A percentile compares a stretch with the other conserved stretches of the same genome.
Evolutionary conservation across 495 filamentous ascomycete genomes (phyloP).

Genomic region (Penicillium psychrofluorescens): DNA sequence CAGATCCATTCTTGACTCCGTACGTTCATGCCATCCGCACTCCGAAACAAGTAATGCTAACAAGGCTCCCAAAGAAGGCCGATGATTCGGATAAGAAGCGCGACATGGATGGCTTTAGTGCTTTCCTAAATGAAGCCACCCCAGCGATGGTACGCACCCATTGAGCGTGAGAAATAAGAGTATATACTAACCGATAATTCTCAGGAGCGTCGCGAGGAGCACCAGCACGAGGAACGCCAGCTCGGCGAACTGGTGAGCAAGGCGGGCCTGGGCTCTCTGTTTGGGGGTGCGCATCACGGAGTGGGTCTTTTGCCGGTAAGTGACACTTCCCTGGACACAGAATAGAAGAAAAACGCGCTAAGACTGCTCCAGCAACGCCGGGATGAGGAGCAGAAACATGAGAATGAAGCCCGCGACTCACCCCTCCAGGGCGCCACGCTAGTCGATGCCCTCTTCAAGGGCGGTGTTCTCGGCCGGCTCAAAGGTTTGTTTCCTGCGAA

Average conservation of each 20-base stretch:
- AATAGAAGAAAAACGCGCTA: background rate
- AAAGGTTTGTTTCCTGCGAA: constrained; percentile 7
- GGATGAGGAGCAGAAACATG: constrained; percentile 3
- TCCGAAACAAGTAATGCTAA: too few relatives aligned
- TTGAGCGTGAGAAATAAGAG: background rate
- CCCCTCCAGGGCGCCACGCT: constrained; percentile 19
- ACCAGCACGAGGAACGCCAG: constrained; percentile 1
- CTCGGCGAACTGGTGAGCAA: constrained; percentile 7
- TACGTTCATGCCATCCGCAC: too few relatives aligned
- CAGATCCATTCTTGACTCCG: too few relatives aligned
- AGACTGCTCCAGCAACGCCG: constrained; percentile 12
- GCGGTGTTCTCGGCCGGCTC: constrained; percentile 13
- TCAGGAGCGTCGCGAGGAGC: background rate
- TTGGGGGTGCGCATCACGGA: constrained; percentile 15
- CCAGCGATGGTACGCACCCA: too few relatives aligned
- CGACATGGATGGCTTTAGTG: too few relatives aligned
- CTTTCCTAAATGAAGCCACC: too few relatives aligned
- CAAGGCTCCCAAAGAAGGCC: too few relatives aligned
- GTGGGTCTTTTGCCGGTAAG: constrained; percentile 16
- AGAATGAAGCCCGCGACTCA: constrained; percentile 4
- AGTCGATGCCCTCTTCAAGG: constrained; percentile 8
- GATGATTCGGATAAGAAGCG: too few relatives aligned
- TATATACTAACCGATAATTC: background rate
- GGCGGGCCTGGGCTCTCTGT: constrained; percentile 11
- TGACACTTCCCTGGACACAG: background rate